Evolutionary conservation across 164 flowering plant genomes (phyloP), one percentile per base, ranked within the genome.

Genomic region (Aristolochia californica): DNA sequence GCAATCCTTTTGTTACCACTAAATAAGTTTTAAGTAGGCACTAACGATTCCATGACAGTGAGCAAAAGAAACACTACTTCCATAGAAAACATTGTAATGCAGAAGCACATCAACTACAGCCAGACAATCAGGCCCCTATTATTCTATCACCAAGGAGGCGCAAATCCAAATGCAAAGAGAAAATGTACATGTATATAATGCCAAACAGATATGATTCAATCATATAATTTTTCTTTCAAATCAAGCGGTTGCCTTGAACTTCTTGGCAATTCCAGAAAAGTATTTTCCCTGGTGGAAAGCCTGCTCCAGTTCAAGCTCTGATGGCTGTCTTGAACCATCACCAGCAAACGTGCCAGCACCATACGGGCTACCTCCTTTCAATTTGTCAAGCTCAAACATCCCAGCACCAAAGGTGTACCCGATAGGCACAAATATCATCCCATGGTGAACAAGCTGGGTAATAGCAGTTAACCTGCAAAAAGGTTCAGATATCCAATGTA

Each of bases 341-440:
- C 95, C 97, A 18, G 95, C 97, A 49, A 18, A 86, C 55, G 97
- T 86, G 62, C 97, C 97, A 0, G 95, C 83, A 40, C 97, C 95
- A 56, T 88, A 88, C 0, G 95, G 97, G 64, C 91, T 84, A 43
- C 97, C 97, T 34, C 97, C 97, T 75, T 86, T 88, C 65, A 88
- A 81, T 40, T 81, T 51, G 68, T 86, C 95, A 87, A 88, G 75
- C 70, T 88, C 91, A 51, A 84, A 88, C 97, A 88, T 88, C 61
- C 94, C 97, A 34, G 94, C 91, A 11, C 97, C 97, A 67, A 84
- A 88, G 49, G 97, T 88, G 75, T 88, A 88, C 18, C 96, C 96
- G 44, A 88, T 82, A 13, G 96, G 96, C 30, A 88, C 94, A 70
- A 77, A 88, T 16, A 86, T 74, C 84, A 88, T 77, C 16, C 97